Percentiles rank a stretch among this genome's conserved stretches.
These are phyloP conservation scores for Aspergillus eucalypticola DNA, from an alignment of 2,329 filamentous ascomycete species.

Conservation along the genomic window DNA sequence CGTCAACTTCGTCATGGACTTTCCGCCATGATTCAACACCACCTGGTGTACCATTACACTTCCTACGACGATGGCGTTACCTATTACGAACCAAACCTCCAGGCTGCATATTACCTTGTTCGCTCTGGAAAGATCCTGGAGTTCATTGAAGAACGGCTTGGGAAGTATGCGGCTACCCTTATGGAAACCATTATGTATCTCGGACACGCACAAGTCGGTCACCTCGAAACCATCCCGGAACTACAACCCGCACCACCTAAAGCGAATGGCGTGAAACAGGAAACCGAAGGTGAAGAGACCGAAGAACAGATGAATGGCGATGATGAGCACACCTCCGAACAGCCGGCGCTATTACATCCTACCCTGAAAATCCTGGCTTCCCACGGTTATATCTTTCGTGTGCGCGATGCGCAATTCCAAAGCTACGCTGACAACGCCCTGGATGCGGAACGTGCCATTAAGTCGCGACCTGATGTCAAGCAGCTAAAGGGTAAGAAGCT, in stretches of 20 bases:
- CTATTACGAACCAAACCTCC: slow-evolving; percentile 80
- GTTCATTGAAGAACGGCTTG: slow-evolving; percentile 71
- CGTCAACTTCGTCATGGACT: slow-evolving; percentile 79
- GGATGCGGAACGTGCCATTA: slow-evolving; percentile 39
- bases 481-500: slow-evolving; percentile 42
- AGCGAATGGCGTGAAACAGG: slow-evolving; percentile 28
- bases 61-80: slow-evolving; percentile 63
- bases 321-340: slow-evolving; percentile 22
- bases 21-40: slow-evolving; percentile 82
- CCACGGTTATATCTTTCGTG: slow-evolving; percentile 44
- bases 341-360: slow-evolving; percentile 34
- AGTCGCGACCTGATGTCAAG: slow-evolving; percentile 32
- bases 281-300: slow-evolving; percentile 20
- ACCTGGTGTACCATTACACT: slow-evolving; percentile 74
- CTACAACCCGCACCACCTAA: slow-evolving; percentile 26
- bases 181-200: slow-evolving; percentile 73
- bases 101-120: slow-evolving; percentile 77
- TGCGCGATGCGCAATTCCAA: slow-evolving; percentile 44
- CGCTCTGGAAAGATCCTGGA: slow-evolving; percentile 80
- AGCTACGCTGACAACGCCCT: slow-evolving; percentile 42
- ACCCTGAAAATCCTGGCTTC: slow-evolving; percentile 42
- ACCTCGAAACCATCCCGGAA: slow-evolving; percentile 46
- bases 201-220: slow-evolving; percentile 66
- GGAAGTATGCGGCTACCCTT: slow-evolving; percentile 70
- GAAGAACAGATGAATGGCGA: slow-evolving; percentile 22